Evolutionary conservation across 129 eudicot species (phyloP), one percentile per base, ranked within the genome.

Genomic region (Saposhnikovia divaricata): DNA sequence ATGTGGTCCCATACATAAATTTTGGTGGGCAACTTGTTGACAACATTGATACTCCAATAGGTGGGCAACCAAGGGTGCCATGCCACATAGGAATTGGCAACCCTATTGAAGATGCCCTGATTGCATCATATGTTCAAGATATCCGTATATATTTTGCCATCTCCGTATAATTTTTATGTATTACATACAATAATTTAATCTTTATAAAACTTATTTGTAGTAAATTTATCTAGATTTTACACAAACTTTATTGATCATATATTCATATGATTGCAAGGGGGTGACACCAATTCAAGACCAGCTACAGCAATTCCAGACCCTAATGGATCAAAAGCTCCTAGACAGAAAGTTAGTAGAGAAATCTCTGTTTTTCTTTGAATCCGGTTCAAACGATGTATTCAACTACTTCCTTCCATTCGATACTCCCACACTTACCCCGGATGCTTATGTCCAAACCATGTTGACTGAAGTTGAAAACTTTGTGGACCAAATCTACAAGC

Each of bases 351-450:
- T 79, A 53, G 59, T 84, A 5, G 19, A 57, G 46, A 40, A 81
- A 10, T 88, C 96, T 15, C 39, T 92, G 28, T 81, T 88, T 82
- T 84, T 92, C 28, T 23, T 92, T 4, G 93, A 86, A 69, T 89
- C 96, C 3, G 93, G 96, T 71, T 82, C 89, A 11, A 92, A 92
- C 72, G 96, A 90, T 73, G 61, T 92, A 27, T 92, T 88, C 83
- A 78, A 79, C 77, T 92, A 88, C 77, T 92, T 85, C 87, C 21
- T 63, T 74, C 81, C 84, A 14, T 83, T 85, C 0, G 84, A 53
- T 4, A 21, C 81, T 12, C 86, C 87, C n/a, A 83, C 81, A 1
- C 80, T 79, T 11, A 40, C 84, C 9, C 90, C 85, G 1, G 82
- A 74, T 69, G 89, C 85, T 39, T 90, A 82, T 74, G 88, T 84